Conservation (phyloP, 768 basidiomycete species). For the Boletus patriciae region DNA sequence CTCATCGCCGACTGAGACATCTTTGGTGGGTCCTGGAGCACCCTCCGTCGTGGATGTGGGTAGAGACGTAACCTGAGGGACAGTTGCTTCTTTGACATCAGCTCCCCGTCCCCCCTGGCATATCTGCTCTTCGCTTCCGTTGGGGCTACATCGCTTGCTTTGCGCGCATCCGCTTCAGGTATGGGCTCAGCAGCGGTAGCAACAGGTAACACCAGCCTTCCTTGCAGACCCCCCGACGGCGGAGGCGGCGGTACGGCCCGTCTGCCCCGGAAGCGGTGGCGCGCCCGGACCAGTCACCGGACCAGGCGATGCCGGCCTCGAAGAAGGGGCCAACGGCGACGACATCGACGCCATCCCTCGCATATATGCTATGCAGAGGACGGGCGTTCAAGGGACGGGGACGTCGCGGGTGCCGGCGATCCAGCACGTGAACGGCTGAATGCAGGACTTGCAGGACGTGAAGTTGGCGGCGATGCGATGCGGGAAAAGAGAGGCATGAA, state of each 20-base stretch:
- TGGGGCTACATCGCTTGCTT: too few species aligned
- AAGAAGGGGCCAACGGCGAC: conserved; percentile 35
- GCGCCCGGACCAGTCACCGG: conserved; percentile 17
- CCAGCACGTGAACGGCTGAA: conserved; percentile 26
- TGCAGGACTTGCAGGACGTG: conserved; percentile 32
- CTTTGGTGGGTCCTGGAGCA: background rate
- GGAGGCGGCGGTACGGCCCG: conserved; percentile 32
- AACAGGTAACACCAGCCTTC: too few species aligned
- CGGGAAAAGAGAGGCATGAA: conserved; percentile 30
- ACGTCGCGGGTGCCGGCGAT: conserved; percentile 21
- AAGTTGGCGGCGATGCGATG: conserved; percentile 31
- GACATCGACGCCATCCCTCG: conserved; percentile 15
- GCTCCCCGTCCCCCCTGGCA: background rate
- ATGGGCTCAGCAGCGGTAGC: too few species aligned
- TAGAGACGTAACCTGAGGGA: background rate
- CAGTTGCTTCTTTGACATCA: background rate
- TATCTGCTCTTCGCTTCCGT: too few species aligned
- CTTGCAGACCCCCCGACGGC: too few species aligned
- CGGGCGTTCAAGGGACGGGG: conserved; percentile 12
- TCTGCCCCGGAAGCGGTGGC: conserved; percentile 66
- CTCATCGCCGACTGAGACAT: background rate
- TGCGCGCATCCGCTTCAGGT: too few species aligned
- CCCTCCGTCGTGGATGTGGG: background rate
- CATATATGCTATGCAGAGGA: conserved; percentile 2
- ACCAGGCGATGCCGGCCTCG: conserved; percentile 40